A percentile compares a stretch with the other conserved stretches of the same genome.
phyloP scores from a whole-genome alignment of 169 alveolate genomes.

The Babesia caballi region DNA sequence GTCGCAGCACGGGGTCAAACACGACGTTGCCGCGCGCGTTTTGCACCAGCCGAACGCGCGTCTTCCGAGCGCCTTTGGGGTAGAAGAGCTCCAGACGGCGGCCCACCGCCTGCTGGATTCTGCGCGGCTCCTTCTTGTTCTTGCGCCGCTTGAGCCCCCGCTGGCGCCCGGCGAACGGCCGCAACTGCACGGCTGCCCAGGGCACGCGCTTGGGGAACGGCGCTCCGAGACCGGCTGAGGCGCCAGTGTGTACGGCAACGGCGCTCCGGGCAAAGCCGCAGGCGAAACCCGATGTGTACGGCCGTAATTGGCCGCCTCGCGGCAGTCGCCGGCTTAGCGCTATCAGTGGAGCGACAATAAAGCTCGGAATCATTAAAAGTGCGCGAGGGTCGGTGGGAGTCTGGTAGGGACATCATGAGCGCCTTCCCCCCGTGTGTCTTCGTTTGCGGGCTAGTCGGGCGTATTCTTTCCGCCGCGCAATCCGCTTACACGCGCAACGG shows the following conservation, averaged over 20 bases:
- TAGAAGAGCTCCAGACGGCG: slow-evolving; percentile 71
- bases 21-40: slow-evolving; percentile 73
- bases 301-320: neutral
- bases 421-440: too few species aligned
- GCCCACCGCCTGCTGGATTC: slow-evolving; percentile 65
- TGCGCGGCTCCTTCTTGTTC: slow-evolving; percentile 64
- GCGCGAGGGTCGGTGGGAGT: too few species aligned
- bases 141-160: slow-evolving; percentile 73
- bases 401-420: too few species aligned
- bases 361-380: slow-evolving; percentile 7
- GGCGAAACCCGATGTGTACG: neutral
- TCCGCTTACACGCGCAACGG: too few species aligned
- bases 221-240: neutral
- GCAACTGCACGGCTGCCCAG: neutral
- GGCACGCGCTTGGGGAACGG: neutral
- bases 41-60: slow-evolving; percentile 70
- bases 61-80: slow-evolving; percentile 68
- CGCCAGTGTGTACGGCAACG: neutral
- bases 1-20: slow-evolving; percentile 63
- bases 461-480: too few species aligned
- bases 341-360: neutral
- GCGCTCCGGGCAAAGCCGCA: neutral
- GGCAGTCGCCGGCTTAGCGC: slow-evolving; percentile 13
- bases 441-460: too few species aligned
- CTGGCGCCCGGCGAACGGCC: slow-evolving; percentile 68